Base-by-base conservation (phyloP, 352 stramenopile species). In the Phytophthora podocarpi region DNA sequence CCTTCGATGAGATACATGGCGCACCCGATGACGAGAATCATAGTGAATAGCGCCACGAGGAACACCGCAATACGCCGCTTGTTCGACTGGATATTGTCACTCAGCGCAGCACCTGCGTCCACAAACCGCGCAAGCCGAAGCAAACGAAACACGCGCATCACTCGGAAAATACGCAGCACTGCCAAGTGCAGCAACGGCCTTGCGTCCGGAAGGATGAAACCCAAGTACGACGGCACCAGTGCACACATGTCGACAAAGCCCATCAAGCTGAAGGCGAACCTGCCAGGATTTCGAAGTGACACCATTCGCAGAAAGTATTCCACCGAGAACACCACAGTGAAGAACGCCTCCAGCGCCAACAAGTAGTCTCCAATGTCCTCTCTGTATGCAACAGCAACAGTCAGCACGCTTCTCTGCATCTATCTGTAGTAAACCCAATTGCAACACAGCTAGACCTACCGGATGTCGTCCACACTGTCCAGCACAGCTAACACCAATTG, bases 1-100 rank as follows among this genome's bases (percentile, higher is more conserved):
- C 82, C 84, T 72, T 93, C 84, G 61, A 93, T 91, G 41, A 93
- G 56, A 58, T 93, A 93, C 82, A 93, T 93, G 36, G 82, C 72
- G 45, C 84, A 93, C 20, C 84, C 84, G 49, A 93, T 91, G 39
- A 93, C 82, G 28, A 90, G 64, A 61, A 91, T 90, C 67, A 93
- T 80, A 10, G 78, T 85, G 37, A 90, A 90, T 5, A 87, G 65
- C 23, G 76, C 81, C 54, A 89, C 80, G 34, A 91, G 82, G 60
- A 91, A 93, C 13, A 93, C 81, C 0, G 74, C 80, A 46, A 93
- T 85, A n/a, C 82, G 76, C 47, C 83, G 68, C 63, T 91, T 90
- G 70, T 93, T 93, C 24, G 81, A 75, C 54, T 90, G 63, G 39
- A 91, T 91, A 62, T 93, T 93, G 57, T 93, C 84, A 46, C 71